phyloP scores from a whole-genome alignment of 495 filamentous ascomycete species.

The Neurospora sp. region DNA sequence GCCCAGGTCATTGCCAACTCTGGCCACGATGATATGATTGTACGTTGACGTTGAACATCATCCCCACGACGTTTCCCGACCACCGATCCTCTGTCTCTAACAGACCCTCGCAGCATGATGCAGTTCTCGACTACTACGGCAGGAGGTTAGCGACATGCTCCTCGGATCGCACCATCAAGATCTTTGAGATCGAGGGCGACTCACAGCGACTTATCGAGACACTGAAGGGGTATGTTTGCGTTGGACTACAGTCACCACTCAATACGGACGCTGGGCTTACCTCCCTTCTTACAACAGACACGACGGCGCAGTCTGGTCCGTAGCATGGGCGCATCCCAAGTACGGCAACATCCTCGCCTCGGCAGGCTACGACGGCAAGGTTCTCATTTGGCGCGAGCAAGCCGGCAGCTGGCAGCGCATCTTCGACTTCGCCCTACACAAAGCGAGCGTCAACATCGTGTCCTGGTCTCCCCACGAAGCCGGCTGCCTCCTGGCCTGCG shows the following conservation, averaged over 20 bases:
- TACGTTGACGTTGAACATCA: slow-evolving; percentile 53
- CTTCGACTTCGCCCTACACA: slow-evolving; percentile 84
- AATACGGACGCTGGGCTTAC: slow-evolving; percentile 9
- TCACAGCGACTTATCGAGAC: slow-evolving; percentile 86
- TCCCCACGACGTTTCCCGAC: background rate
- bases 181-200: slow-evolving; percentile 96
- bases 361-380: slow-evolving; percentile 92
- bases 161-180: slow-evolving; percentile 97
- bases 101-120: slow-evolving; percentile 65
- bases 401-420: slow-evolving; percentile 64
- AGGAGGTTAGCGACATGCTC: slow-evolving; percentile 94
- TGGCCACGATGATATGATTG: slow-evolving; percentile 98
- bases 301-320: slow-evolving; percentile 92
- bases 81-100: background rate
- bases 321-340: slow-evolving; percentile 96
- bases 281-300: slow-evolving; percentile 46
- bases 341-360: slow-evolving; percentile 96
- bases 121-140: slow-evolving; percentile 96
- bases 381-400: slow-evolving; percentile 95
- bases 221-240: slow-evolving; percentile 66
- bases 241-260: background rate
- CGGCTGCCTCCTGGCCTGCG: slow-evolving; percentile 89
- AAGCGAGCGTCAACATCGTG: slow-evolving; percentile 90
- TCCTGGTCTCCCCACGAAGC: slow-evolving; percentile 95
- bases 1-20: slow-evolving; percentile 28